Evolutionary conservation across 1,139 yeast genomes (phyloP).

Genomic region (Casaregolazyma suthepensis): DNA sequence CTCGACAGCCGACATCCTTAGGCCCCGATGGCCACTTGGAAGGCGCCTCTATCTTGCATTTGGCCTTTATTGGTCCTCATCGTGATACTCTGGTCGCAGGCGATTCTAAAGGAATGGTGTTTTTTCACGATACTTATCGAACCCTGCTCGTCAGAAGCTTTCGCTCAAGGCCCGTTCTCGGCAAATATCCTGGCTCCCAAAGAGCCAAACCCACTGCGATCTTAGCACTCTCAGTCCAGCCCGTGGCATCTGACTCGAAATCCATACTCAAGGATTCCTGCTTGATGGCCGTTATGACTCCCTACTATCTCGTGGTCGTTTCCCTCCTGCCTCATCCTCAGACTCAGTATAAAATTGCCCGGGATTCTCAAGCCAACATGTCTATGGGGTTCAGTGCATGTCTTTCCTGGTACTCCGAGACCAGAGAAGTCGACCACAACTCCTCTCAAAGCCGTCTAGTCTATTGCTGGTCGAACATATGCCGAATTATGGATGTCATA

Average conservation of each 20-base stretch:
- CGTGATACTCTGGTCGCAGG: conserved; percentile 54
- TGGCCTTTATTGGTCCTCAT: conserved; percentile 51
- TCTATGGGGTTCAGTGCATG: conserved; percentile 41
- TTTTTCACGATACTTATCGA: conserved; percentile 55
- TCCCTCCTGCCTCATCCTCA: conserved; percentile 50
- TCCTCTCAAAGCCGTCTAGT: conserved; percentile 46
- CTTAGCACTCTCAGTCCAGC: conserved; percentile 43
- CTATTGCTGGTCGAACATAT: conserved; percentile 57
- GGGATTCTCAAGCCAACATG: conserved; percentile 37
- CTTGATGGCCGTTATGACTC: conserved; percentile 55
- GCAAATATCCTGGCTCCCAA: conserved; percentile 36
- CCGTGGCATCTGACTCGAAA: conserved; percentile 48
- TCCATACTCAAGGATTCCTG: conserved; percentile 47
- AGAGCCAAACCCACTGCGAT: conserved; percentile 30
- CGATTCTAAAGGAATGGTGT: conserved; percentile 54
- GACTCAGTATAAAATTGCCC: conserved; percentile 50
- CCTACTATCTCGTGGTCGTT: conserved; percentile 44
- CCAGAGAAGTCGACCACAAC: conserved; percentile 7
- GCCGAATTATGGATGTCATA: conserved; percentile 51
- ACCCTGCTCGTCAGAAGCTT: conserved; percentile 47
- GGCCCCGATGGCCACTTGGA: conserved; percentile 46
- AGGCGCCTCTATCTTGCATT: conserved; percentile 41
- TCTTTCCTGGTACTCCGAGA: conserved; percentile 56
- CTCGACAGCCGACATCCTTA: conserved; percentile 13
- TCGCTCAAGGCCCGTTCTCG: conserved; percentile 48